A percentile compares a stretch with the other conserved stretches of the same genome.
phyloP scores from a whole-genome alignment of 1,284 basidiomycete species.

The Fomitopsis palustris region DNA sequence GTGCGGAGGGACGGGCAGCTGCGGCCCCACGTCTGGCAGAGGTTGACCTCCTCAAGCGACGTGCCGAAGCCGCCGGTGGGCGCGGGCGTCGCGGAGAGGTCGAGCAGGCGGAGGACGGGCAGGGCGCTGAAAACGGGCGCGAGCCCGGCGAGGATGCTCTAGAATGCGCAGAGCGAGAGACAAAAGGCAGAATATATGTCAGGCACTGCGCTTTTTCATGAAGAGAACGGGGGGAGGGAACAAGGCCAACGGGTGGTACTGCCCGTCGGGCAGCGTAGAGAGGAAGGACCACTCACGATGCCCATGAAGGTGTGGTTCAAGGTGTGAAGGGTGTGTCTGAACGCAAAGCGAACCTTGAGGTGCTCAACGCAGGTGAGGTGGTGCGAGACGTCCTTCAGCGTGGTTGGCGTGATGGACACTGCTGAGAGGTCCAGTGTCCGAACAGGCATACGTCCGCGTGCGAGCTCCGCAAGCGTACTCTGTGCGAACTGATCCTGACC shows the following conservation, averaged over 20 bases:
- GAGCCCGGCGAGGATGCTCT: constrained; percentile 37
- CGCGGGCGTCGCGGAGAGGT: constrained; percentile 55
- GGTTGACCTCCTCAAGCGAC: constrained; percentile 45
- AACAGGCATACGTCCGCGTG: constrained; percentile 42
- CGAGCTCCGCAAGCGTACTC: constrained; percentile 47
- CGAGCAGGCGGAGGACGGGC: constrained; percentile 34
- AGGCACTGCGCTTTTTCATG: no score
- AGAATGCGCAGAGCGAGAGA: constrained; percentile 3
- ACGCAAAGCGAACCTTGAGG: constrained; percentile 54
- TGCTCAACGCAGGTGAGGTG: constrained; percentile 46
- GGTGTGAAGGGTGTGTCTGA: constrained; percentile 63
- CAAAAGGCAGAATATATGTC: no score
- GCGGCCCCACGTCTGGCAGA: constrained; percentile 51
- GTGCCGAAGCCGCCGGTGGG: constrained; percentile 33
- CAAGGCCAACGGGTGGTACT: no score
- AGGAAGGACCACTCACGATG: constrained; percentile 46
- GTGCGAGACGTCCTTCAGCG: constrained; percentile 51
- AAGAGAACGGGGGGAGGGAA: no score
- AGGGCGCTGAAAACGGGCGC: constrained; percentile 37
- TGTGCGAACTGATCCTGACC: constrained; percentile 54
- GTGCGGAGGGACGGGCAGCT: constrained; percentile 51
- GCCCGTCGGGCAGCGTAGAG: not conserved
- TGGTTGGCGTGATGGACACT: constrained; percentile 53
- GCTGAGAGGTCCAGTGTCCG: constrained; percentile 54
- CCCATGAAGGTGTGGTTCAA: constrained; percentile 61